Evolutionary conservation across 1,139 yeast genomes (phyloP), one percentile per base, ranked within the genome.

Genomic region (Sugiyamaella japonica): DNA sequence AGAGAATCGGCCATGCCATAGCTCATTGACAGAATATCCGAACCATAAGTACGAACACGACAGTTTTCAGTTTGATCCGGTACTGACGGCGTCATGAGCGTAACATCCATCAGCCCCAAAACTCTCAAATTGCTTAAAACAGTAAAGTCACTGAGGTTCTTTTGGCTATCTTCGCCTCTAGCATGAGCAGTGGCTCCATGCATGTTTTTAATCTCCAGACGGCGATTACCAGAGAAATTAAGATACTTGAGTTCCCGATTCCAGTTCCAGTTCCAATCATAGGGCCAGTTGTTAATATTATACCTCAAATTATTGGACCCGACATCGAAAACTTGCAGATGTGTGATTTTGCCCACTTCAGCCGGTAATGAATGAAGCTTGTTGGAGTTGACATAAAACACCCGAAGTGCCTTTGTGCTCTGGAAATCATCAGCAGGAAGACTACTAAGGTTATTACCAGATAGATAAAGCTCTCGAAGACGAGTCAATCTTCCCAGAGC

Each of bases 221-320:
- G 79, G 66, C 87, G 86, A 68, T 95, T 95, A 42, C 98, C 98
- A 0, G 97, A 89, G 59, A 95, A 85, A 69, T 91, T 93, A 67
- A 95, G 79, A 65, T 87, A 90, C 62, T 78, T 82, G 69, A 95
- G 76, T 47, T 85, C 84, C 54, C 79, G 76, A 67, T 93, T 95
- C 76, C 84, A 85, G 65, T 87, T 86, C 99, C 99, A 95, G 70
- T 89, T 93, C 98, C 98, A 93, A 69, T 93, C 99, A 67, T 89
- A 91, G 7, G 95, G 95, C 82, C 91, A 89, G 68, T 93, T 93
- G 12, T 95, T 86, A 56, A 93, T 89, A 64, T 95, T 93, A 70
- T 93, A 93, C 66, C 91, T 87, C 69, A 95, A 76, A 61, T 85
- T 87, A 68, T 95, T 95, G 2, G 96, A 88, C 2, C 98, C 96